Conservation (phyloP, 1,284 basidiomycete species). For the Schizopora paradoxa region DNA sequence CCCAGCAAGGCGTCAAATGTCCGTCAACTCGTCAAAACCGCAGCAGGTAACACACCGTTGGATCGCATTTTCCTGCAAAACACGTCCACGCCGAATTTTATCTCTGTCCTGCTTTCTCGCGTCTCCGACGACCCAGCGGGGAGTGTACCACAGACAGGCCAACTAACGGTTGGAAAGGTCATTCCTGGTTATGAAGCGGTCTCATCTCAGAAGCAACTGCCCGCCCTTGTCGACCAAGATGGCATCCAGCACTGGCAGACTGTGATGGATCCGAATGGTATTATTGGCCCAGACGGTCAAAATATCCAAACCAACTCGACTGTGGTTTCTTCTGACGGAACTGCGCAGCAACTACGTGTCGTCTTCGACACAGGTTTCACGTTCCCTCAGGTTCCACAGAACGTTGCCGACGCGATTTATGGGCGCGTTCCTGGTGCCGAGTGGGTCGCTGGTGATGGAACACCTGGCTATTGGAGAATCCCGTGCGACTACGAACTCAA, state of each 20-base stretch:
- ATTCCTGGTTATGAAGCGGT: slow-evolving; percentile 19
- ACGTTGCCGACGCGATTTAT: slow-evolving; percentile 24
- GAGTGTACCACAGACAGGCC: slow-evolving; percentile 24
- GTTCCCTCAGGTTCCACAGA: slow-evolving; percentile 19
- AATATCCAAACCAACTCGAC: slow-evolving; percentile 19
- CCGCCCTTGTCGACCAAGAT: slow-evolving; percentile 17
- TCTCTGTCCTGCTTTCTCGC: slow-evolving; percentile 23
- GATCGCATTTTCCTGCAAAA: slow-evolving; percentile 25
- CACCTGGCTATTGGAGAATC: slow-evolving; percentile 20
- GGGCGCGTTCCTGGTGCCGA: slow-evolving; percentile 22
- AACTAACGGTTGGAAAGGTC: slow-evolving; percentile 29
- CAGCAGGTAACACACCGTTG: slow-evolving; percentile 21
- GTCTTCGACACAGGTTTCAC: slow-evolving; percentile 22
- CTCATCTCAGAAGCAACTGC: slow-evolving; percentile 18
- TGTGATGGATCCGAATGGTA: slow-evolving; percentile 19
- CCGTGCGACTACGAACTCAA: slow-evolving; percentile 25
- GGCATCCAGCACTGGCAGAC: slow-evolving; percentile 23
- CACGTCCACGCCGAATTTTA: slow-evolving; percentile 23
- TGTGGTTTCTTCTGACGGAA: slow-evolving; percentile 14
- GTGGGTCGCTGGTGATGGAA: slow-evolving; percentile 9
- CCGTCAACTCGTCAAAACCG: slow-evolving; percentile 7
- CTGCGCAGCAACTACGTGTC: slow-evolving; percentile 19
- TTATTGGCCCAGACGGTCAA: slow-evolving; percentile 23
- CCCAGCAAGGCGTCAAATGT: slow-evolving; percentile 40
- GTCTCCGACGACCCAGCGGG: slow-evolving; percentile 16